phyloP scores from a whole-genome alignment of 345 rosid species.

The Noccaea bulbosa region DNA sequence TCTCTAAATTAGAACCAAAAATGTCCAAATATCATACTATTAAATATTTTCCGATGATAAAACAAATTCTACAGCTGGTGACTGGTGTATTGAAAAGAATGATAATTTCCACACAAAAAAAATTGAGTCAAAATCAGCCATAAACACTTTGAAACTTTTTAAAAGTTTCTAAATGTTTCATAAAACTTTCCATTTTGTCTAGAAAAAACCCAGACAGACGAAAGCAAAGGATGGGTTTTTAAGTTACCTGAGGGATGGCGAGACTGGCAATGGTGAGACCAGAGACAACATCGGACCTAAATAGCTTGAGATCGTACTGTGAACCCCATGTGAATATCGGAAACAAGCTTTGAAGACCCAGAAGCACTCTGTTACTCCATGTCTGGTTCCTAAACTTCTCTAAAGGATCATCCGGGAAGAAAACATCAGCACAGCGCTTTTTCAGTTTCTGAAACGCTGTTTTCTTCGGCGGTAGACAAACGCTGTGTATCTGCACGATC shows the following conservation, averaged over 20 bases:
- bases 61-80: not conserved
- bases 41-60: not conserved
- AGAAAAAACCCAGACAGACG: not conserved
- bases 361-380: conserved; percentile 54
- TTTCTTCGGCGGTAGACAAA: conserved; percentile 71
- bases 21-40: not conserved
- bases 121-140: not conserved
- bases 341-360: conserved; percentile 71
- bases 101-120: not conserved
- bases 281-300: conserved; percentile 86
- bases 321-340: conserved; percentile 89
- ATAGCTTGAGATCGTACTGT: conserved; percentile 58
- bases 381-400: conserved; percentile 79
- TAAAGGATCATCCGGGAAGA: conserved; percentile 97
- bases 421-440: conserved; percentile 65
- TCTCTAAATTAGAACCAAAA: not conserved
- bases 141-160: not conserved
- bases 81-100: not conserved
- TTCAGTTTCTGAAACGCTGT: conserved; percentile 69
- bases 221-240: not conserved
- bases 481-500: conserved; percentile 62
- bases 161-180: not conserved
- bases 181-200: conserved; percentile 1
- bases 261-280: conserved; percentile 99
- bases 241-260: conserved; percentile 94